Evolutionary conservation across 257 asterid species (phyloP).

Genomic region (Solanum gracilifrons): DNA sequence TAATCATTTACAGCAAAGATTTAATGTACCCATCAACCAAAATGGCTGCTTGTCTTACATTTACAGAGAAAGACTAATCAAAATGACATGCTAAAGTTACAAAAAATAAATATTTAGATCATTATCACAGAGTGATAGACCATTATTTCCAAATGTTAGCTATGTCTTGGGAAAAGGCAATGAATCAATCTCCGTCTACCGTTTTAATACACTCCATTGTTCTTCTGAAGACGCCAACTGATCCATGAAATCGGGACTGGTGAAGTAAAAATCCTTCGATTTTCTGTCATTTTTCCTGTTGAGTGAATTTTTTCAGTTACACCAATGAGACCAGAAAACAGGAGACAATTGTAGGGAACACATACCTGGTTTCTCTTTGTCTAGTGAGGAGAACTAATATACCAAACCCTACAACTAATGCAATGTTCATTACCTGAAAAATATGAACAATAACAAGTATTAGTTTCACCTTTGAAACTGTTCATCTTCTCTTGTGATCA

Average conservation of each 20-base stretch:
- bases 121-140: not conserved
- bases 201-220: not conserved
- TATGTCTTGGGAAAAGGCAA: not conserved
- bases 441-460: not conserved
- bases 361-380: conserved; percentile 61
- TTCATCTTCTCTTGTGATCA: not conserved
- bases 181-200: not conserved
- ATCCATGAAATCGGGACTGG: not conserved
- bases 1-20: not conserved
- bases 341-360: not conserved
- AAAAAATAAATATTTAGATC: not conserved
- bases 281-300: not conserved
- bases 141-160: not conserved
- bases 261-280: not conserved
- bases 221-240: conserved; percentile 1
- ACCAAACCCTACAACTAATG: conserved; percentile 65
- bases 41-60: not conserved
- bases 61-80: not conserved
- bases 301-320: not conserved
- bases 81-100: not conserved
- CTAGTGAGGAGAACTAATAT: conserved; percentile 67
- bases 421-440: conserved; percentile 56
- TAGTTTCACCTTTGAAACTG: not conserved
- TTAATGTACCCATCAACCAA: not conserved
- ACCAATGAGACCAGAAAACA: not conserved